Evolutionary conservation across 2,329 filamentous ascomycete species (phyloP).

Genomic region (Penicillium frequentans): DNA sequence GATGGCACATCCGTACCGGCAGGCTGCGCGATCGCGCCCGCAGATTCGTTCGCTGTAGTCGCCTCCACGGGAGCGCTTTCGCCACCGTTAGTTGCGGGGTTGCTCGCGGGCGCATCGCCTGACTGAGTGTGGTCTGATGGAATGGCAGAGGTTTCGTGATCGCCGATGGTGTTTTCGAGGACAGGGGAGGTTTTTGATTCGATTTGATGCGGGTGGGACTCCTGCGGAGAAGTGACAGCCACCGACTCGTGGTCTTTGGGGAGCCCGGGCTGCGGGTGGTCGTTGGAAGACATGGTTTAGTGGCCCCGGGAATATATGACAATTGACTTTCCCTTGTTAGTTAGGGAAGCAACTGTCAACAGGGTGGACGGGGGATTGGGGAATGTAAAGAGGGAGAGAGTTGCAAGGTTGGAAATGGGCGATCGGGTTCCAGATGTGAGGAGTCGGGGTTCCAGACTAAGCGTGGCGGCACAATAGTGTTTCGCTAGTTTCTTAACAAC

Average conservation of each 20-base stretch:
- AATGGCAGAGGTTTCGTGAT: slow-evolving; percentile 8
- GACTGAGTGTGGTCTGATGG: slow-evolving; percentile 14
- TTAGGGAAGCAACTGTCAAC: slow-evolving; percentile 2
- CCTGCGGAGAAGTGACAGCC: slow-evolving; percentile 21
- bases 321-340: slow-evolving; percentile 13
- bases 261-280: slow-evolving; percentile 21
- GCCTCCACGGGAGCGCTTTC: slow-evolving; percentile 22
- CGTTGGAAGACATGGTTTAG: slow-evolving; percentile 24
- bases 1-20: slow-evolving; percentile 14
- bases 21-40: slow-evolving; percentile 12
- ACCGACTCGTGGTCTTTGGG: slow-evolving; percentile 18
- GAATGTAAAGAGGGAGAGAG: slow-evolving; percentile 1
- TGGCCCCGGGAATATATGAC: slow-evolving; percentile 13
- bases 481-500: not conserved
- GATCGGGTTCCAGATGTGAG: slow-evolving; percentile 22
- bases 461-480: slow-evolving; percentile 11
- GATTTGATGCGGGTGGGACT: slow-evolving; percentile 14
- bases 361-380: not conserved
- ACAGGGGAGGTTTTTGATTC: slow-evolving; percentile 11
- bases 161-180: slow-evolving; percentile 7
- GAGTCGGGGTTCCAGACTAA: slow-evolving; percentile 14
- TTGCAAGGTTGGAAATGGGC: slow-evolving; percentile 7
- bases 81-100: slow-evolving; percentile 24
- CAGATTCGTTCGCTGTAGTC: slow-evolving; percentile 10
- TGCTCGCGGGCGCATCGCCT: slow-evolving; percentile 13